Conservation (phyloP, 352 stramenopile species). For the Phytopythium chamaehyphon region DNA sequence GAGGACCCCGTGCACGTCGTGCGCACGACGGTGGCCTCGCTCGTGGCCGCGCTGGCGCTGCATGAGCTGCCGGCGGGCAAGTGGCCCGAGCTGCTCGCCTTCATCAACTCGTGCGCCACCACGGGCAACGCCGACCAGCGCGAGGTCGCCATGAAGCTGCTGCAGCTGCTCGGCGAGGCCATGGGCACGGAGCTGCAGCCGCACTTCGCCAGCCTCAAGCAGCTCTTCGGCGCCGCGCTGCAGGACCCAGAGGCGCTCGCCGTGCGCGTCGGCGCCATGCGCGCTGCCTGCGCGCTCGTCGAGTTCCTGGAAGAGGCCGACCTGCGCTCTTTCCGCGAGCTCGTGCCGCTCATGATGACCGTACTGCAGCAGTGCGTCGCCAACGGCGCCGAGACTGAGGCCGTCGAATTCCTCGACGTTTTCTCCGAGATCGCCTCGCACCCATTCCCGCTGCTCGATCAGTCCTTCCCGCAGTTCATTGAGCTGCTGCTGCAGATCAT, state of each 20-base stretch:
- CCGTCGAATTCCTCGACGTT: slow-evolving; percentile 85
- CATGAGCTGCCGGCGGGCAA: slow-evolving; percentile 68
- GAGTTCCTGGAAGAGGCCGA: slow-evolving; percentile 82
- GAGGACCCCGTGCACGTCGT: slow-evolving; percentile 89
- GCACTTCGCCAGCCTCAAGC: slow-evolving; percentile 81
- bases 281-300: slow-evolving; percentile 68
- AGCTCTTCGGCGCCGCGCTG: slow-evolving; percentile 60
- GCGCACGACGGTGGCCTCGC: slow-evolving; percentile 74
- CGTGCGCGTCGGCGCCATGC: slow-evolving; percentile 80
- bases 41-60: slow-evolving; percentile 81
- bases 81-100: slow-evolving; percentile 94
- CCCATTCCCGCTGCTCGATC: slow-evolving; percentile 81
- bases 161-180: slow-evolving; percentile 92
- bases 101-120: slow-evolving; percentile 88
- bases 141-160: slow-evolving; percentile 92
- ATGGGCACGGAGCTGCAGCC: slow-evolving; percentile 86
- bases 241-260: slow-evolving; percentile 81
- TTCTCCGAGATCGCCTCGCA: slow-evolving; percentile 84
- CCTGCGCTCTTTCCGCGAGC: slow-evolving; percentile 59
- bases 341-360: slow-evolving; percentile 83
- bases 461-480: slow-evolving; percentile 76
- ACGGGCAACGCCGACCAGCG: slow-evolving; percentile 80
- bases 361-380: slow-evolving; percentile 83
- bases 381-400: slow-evolving; percentile 68
- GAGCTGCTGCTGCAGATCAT: slow-evolving; percentile 83